Evolutionary conservation across 805 yeast species (phyloP), one percentile per base, ranked within the genome.

Genomic region (Ogataea populi-albae): DNA sequence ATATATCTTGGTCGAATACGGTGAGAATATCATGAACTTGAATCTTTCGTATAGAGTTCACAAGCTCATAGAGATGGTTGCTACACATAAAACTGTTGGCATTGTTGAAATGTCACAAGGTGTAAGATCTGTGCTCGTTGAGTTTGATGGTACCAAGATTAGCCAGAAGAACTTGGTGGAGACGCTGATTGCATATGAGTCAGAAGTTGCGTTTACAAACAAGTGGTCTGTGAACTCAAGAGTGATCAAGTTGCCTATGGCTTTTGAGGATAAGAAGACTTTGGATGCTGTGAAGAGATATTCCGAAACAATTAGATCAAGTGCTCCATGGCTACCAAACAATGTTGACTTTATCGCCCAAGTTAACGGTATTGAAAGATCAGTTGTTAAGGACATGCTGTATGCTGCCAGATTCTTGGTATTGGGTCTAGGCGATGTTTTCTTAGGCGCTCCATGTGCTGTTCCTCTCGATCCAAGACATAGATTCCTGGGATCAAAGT

Each of bases 301-400:
- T 62, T 79, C 80, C 59, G 98, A 91, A 65, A 93, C 98, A 6
- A 89, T 93, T 52, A 75, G 98, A 52, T 71, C 91, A 15, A 77
- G 77, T 33, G 98, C 98, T 6, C 98, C 98, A 26, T 91, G 98
- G 98, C 72, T 91, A 54, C 98, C 98, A 46, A 91, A 88, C 68
- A 91, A 91, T 55, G 96, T 93, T 44, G 98, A 91, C 61, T 91
- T 93, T 65, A 77, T 91, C 62, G 94, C 95, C 22, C 77, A 79
- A 48, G 88, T 89, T 43, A 91, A 93, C 60, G 93, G 82, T 16
- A 71, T 93, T 27, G 75, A 73, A 38, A 79, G 96, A 50, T 67
- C 75, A 8, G 84, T 77, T 35, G 91, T 93, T 35, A 71, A 80
- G 43, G 86, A 86, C 49, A 80, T 91, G 82, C 63, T 93, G 55